Base-by-base conservation (phyloP, 176 grass and related monocot species). In the Avena insularis region DNA sequence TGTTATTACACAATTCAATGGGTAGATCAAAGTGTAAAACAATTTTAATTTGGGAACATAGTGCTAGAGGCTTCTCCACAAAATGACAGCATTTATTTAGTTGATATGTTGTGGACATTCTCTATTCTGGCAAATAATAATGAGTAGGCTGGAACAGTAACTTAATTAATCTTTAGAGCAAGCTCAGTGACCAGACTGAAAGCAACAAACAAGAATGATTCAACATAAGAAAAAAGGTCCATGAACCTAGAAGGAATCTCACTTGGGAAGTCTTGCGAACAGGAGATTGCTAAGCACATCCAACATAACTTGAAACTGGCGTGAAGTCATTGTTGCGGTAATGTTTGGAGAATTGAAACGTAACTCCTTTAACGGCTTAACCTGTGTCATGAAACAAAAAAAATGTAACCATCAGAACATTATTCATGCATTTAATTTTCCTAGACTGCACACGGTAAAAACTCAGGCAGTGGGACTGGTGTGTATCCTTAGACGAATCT, bases 251-350 rank as follows among this genome's bases (percentile, higher is more conserved):
- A 73, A 65, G 73, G 85, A 89, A 57, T 73, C 90, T 96, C 79
- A 99, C 97, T 99, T 99, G 78, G 97, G 97, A 83, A 80, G 87
- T 88, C 89, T 94, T 47, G 97, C 90, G 8, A 94, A 94, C 62
- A 99, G 77, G 88, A 99, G 97, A 91, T 98, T 98, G 81, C 80
- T 99, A 46, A 99, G 90, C 61, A 99, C 97, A 87, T 96, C 97
- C 78, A 96, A 86, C 94, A 99, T 94, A 81, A 99, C 97, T 90
- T 99, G 97, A 91, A 99, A 99, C 77, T 99, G 97, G 27, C 97
- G 93, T 49, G 97, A 99, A 79, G 97, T 99, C 97, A 99, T 99
- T 27, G 97, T 96, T 85, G 94, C 94, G 1, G 97, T 91, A 83
- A 99, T 96, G 77, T 96, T 90, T 90, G 97, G 87, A 85, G 97